These are phyloP conservation scores for Eucalyptus erythrocorys DNA, from an alignment of 345 rosid genomes.

Conservation along the genomic window DNA sequence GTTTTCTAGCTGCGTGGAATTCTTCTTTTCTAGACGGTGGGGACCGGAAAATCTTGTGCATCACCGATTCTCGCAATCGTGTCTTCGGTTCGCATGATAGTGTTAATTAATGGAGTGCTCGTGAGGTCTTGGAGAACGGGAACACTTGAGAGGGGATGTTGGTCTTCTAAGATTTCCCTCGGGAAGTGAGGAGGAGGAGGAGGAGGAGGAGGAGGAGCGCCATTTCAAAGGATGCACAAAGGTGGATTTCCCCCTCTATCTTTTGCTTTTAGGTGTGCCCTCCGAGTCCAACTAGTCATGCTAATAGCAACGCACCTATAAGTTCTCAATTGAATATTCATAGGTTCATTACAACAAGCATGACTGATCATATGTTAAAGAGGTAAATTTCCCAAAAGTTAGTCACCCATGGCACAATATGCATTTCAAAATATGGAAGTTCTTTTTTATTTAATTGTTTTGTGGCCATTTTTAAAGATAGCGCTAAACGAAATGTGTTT, in stretches of 20 bases:
- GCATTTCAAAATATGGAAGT: neutral
- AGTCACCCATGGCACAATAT: neutral
- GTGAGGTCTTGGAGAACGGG: conserved; percentile 65
- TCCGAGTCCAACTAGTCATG: neutral
- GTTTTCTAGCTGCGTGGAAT: neutral
- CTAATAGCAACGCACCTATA: neutral
- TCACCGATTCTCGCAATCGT: neutral
- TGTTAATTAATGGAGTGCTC: conserved; percentile 4
- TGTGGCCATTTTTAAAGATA: neutral
- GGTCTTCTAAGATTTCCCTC: conserved; percentile 44
- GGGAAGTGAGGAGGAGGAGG: neutral
- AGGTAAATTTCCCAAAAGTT: neutral
- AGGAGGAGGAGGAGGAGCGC: neutral
- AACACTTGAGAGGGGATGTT: conserved; percentile 36
- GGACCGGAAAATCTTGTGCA: neutral
- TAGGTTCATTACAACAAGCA: neutral
- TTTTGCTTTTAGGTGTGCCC: neutral
- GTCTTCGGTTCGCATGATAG: neutral
- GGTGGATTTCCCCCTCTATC: neutral
- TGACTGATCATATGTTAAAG: neutral
- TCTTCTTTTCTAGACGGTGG: neutral
- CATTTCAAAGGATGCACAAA: neutral
- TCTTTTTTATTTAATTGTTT: neutral
- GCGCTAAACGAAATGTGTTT: neutral
- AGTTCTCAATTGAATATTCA: neutral